Percentiles rank a stretch among this genome's conserved stretches.
These are phyloP conservation scores for Aurifilum marmelostoma DNA, from an alignment of 2,329 filamentous ascomycete species.

Conservation along the genomic window DNA sequence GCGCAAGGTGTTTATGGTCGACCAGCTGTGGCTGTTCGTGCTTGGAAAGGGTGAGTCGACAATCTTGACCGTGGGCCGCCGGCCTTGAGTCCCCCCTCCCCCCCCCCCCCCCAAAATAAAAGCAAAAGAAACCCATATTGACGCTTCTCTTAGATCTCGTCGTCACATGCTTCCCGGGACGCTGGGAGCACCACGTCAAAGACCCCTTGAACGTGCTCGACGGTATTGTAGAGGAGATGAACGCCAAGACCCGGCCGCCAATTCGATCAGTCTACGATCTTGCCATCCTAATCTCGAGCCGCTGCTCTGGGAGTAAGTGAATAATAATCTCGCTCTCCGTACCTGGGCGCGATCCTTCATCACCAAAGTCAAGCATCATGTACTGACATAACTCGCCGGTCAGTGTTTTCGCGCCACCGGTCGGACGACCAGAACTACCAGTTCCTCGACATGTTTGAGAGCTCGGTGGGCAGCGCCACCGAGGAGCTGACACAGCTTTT, in stretches of 20 bases:
- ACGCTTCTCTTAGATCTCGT: constrained; percentile 52
- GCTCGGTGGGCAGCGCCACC: constrained; percentile 59
- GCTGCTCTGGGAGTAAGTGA: constrained; percentile 53
- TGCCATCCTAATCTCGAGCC: constrained; percentile 61
- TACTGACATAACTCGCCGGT: not conserved
- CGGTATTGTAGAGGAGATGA: constrained; percentile 66
- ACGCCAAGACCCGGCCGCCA: constrained; percentile 63
- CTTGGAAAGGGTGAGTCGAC: constrained; percentile 46
- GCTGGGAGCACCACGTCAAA: constrained; percentile 62
- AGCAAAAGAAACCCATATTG: no score
- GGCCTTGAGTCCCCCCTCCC: no score
- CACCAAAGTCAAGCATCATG: not conserved
- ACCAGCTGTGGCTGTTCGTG: constrained; percentile 70
- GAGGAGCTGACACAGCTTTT: constrained; percentile 63
- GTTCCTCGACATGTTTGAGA: constrained; percentile 71
- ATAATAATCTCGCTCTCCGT: no score
- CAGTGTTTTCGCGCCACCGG: constrained; percentile 60
- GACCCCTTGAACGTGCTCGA: constrained; percentile 67
- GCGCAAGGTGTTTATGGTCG: constrained; percentile 68
- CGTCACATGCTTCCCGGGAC: constrained; percentile 61
- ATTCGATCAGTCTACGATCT: constrained; percentile 65
- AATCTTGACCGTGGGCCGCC: not conserved
- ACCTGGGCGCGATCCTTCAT: not conserved
- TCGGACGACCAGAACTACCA: constrained; percentile 63
- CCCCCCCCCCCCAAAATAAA: no score